Percentiles rank a stretch among this genome's conserved stretches.
Conservation (phyloP, 768 basidiomycete genomes). For the Pulveroboletus frians region DNA sequence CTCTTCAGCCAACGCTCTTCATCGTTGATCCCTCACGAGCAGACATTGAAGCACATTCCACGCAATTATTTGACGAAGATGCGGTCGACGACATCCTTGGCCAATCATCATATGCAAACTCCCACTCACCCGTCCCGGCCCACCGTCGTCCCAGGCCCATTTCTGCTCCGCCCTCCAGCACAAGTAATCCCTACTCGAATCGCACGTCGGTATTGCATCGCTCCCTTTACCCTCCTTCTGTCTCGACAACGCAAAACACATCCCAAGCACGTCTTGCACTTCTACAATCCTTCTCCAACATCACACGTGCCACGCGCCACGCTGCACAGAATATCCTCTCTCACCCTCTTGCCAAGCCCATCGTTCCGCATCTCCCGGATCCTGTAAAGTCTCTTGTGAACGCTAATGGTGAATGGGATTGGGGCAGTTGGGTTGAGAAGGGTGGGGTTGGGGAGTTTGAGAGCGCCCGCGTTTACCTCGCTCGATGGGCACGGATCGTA, state of each 20-base stretch:
- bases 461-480: slow-evolving; percentile 91
- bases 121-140: slow-evolving; percentile 78
- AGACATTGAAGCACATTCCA: slow-evolving; percentile 92
- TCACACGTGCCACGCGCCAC: slow-evolving; percentile 88
- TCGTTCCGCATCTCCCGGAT: slow-evolving; percentile 92
- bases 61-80: slow-evolving; percentile 76
- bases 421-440: slow-evolving; percentile 91
- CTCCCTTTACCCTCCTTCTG: slow-evolving; percentile 54
- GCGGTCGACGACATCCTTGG: slow-evolving; percentile 85
- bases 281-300: slow-evolving; percentile 90
- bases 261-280: slow-evolving; percentile 78
- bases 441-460: slow-evolving; percentile 95
- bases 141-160: slow-evolving; percentile 73
- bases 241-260: slow-evolving; percentile 45
- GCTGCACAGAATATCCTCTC: slow-evolving; percentile 94
- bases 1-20: slow-evolving; percentile 79
- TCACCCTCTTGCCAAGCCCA: slow-evolving; percentile 93
- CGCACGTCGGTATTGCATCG: slow-evolving; percentile 78
- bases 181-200: slow-evolving; percentile 53
- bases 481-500: slow-evolving; percentile 94
- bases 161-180: slow-evolving; percentile 32
- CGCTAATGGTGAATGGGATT: slow-evolving; percentile 87
- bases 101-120: slow-evolving; percentile 70
- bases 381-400: slow-evolving; percentile 88
- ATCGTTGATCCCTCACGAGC: slow-evolving; percentile 87